Conservation (phyloP, 139 green algal genomes). For the Chlamydomonas urium region DNA sequence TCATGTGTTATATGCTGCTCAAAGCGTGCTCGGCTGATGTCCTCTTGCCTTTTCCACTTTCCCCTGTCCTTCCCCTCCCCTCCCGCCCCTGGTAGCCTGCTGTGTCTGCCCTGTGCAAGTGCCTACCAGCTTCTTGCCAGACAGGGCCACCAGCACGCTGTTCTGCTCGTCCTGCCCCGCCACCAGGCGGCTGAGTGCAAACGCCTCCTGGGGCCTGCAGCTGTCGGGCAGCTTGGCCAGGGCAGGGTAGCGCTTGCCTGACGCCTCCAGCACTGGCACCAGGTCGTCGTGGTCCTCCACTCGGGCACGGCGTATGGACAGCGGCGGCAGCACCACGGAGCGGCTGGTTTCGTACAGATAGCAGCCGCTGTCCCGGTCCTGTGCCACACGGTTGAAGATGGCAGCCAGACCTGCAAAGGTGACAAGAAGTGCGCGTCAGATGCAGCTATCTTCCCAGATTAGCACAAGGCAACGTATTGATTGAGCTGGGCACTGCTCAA, state of each 20-base stretch:
- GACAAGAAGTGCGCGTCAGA: not conserved
- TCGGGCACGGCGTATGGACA: constrained; percentile 36
- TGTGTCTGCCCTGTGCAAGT: too few relatives aligned
- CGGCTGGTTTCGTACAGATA: constrained; percentile 19
- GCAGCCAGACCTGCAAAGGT: not conserved
- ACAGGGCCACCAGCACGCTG: not conserved
- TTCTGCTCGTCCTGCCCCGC: constrained; percentile 22
- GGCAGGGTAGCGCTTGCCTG: constrained; percentile 29
- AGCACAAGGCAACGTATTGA: not conserved
- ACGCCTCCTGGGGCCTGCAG: constrained; percentile 42
- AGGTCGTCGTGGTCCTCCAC: constrained; percentile 68
- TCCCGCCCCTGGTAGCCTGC: too few relatives aligned
- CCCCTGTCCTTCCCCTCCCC: too few relatives aligned
- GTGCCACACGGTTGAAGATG: not conserved
- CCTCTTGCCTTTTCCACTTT: too few relatives aligned
- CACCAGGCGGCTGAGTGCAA: constrained; percentile 61
- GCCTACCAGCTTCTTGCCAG: constrained; percentile 5
- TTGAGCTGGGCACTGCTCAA: too few relatives aligned
- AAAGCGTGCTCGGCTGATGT: too few relatives aligned
- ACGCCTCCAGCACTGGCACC: constrained; percentile 46
- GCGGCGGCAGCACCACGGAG: constrained; percentile 26
- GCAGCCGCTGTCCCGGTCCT: constrained; percentile 1
- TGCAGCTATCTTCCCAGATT: not conserved
- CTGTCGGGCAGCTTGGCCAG: constrained; percentile 48
- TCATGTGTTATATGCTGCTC: too few relatives aligned